phyloP scores from a whole-genome alignment of 2,329 filamentous ascomycete species.

The Sphaerulina vaccinii region DNA sequence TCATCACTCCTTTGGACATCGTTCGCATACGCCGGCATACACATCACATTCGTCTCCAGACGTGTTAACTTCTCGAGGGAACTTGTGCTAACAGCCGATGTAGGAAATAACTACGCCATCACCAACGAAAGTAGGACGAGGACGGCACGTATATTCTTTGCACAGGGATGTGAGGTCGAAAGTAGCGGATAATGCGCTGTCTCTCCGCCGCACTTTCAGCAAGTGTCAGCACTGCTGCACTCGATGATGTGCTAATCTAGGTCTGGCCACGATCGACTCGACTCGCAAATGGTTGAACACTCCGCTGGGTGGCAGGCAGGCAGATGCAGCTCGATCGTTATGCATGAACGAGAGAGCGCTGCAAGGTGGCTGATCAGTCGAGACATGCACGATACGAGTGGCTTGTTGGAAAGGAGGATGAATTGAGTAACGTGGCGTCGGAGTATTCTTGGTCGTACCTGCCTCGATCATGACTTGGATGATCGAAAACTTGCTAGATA shows the following conservation, averaged over 20 bases:
- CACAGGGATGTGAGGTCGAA: slow-evolving; percentile 71
- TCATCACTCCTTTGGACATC: slow-evolving; percentile 13
- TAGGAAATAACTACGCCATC: slow-evolving; percentile 93
- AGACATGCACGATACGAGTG: neutral
- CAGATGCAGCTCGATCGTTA: neutral
- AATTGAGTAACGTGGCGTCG: neutral
- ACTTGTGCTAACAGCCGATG: slow-evolving; percentile 9
- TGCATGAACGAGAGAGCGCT: too few relatives aligned
- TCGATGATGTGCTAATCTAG: neutral
- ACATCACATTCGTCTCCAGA: neutral
- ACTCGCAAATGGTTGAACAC: neutral
- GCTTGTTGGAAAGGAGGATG: neutral
- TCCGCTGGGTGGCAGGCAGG: neutral
- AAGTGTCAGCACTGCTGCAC: neutral
- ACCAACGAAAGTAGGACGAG: slow-evolving; percentile 68
- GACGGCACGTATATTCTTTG: slow-evolving; percentile 82
- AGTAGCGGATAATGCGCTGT: slow-evolving; percentile 16
- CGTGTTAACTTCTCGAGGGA: neutral
- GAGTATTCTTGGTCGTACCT: too few relatives aligned
- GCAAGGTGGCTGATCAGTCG: neutral
- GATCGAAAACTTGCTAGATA: neutral
- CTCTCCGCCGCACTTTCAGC: neutral
- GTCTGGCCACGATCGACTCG: neutral
- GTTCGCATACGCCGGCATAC: slow-evolving; percentile 16
- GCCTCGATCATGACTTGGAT: neutral